These are phyloP conservation scores for Vicia sativa DNA, from an alignment of 306 rosid genomes.

Conservation along the genomic window DNA sequence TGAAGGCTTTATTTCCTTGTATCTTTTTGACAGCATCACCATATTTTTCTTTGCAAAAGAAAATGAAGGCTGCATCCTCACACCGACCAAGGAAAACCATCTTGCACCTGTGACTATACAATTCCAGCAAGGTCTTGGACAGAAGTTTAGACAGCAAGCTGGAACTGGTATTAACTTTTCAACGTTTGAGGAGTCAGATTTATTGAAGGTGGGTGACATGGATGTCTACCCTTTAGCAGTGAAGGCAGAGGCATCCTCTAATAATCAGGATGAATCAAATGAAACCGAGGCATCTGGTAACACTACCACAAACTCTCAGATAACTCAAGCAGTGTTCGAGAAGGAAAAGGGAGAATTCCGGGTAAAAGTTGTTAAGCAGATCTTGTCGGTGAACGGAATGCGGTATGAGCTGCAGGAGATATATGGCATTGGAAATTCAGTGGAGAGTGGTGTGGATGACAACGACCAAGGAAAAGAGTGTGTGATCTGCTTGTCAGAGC, in stretches of 20 bases:
- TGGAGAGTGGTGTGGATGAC: constrained; percentile 73
- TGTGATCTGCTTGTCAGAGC: constrained; percentile 96
- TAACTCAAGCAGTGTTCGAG: constrained; percentile 88
- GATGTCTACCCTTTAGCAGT: constrained; percentile 80
- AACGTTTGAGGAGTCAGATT: constrained; percentile 68
- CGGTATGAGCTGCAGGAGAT: constrained; percentile 97
- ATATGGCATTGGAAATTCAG: constrained; percentile 91
- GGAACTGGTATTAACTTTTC: constrained; percentile 87
- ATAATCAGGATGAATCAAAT: constrained; percentile 54
- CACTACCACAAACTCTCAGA: constrained; percentile 64
- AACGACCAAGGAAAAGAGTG: constrained; percentile 96
- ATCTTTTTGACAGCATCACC: constrained; percentile 67
- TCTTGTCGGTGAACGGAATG: constrained; percentile 78
- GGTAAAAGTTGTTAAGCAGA: constrained; percentile 83
- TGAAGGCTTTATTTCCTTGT: constrained; percentile 35
- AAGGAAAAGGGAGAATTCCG: constrained; percentile 85
- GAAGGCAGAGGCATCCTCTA: constrained; percentile 77
- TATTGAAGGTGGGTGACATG: constrained; percentile 58
- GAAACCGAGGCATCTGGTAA: constrained; percentile 48
- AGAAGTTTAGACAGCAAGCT: constrained; percentile 79
- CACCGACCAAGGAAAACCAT: constrained; percentile 59
- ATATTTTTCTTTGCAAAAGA: constrained; percentile 91
- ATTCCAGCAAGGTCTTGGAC: constrained; percentile 91
- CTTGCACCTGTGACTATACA: constrained; percentile 66
- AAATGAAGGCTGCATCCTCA: constrained; percentile 73